Evolutionary conservation across 83 land plant genomes (phyloP), one percentile per base, ranked within the genome.

Genomic region (Diphasiastrum complanatum): DNA sequence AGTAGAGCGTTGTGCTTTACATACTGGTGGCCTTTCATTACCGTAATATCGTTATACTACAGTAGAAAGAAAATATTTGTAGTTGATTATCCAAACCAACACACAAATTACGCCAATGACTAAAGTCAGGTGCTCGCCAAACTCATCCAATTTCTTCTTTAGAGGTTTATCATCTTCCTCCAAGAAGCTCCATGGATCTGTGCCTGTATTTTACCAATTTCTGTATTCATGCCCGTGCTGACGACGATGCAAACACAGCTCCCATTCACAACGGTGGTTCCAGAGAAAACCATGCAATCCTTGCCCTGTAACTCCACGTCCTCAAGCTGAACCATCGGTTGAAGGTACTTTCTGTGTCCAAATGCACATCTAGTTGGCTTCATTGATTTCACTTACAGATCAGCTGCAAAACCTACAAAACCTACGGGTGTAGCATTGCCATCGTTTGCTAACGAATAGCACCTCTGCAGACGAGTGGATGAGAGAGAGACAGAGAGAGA

Each of bases 251-350:
- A 79, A 26, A 82, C 40, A 47, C 85, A 79, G 33, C 74, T 78
- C 1, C 97, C 97, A 76, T 90, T 90, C 14, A 78, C 84, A 26
- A 90, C 87, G 23, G 97, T 90, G 0, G 97, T 90, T n/a, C 92
- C 97, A 12, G 97, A 76, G 63, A 90, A 90, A 31, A 86, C 79
- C 88, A 90, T 86, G 68, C 79, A 78, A 30, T 86, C 89, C 56
- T 90, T 90, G 0, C 82, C 82, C 35, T 90, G 97, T 52, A 90
- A 66, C 43, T 90, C 97, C 66, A 84, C 73, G 26, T 90, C 92
- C 23, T 81, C 87, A n/a, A n/a, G n/a, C n/a, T n/a, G n/a, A n/a
- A n/a, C n/a, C n/a, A n/a, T n/a, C n/a, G n/a, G n/a, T n/a, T n/a
- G n/a, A n/a, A n/a, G n/a, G n/a, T n/a, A n/a, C n/a, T n/a, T n/a